Base-by-base conservation (phyloP, 306 rosid genomes). In the Hippophae tibetana region DNA sequence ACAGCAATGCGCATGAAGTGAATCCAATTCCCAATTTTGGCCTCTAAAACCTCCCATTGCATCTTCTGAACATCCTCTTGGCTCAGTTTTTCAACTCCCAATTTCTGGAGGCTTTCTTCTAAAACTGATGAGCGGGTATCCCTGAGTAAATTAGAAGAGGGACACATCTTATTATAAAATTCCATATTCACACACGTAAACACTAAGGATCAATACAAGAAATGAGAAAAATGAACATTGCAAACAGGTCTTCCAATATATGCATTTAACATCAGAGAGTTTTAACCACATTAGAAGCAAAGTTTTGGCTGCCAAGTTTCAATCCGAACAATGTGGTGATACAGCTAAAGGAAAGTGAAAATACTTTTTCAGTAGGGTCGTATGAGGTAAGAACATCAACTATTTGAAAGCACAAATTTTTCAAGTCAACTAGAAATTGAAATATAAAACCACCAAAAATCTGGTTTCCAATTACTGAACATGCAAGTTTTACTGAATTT, bases 1-100 rank as follows among this genome's bases (percentile, higher is more conserved):
- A 92, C 99, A 57, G 96, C 96, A 71, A 92, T 92, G 59, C 93
- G 99, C 99, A 92, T 92, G 77, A 78, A 88, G 78, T 88, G 99
- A 74, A 92, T 88, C 99, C 99, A 92, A 71, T 84, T 88, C 74
- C 99, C 99, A 59, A 92, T 88, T 81, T 92, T 92, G 64, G 99
- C 99, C 77, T 92, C 96, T 78, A 92, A 84, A 75, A 85, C 83
- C 81, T 92, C 99, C 99, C 96, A 88, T 57, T 81, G 94, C 80
- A 88, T 83, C 84, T 82, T 92, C 70, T 92, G 96, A 73, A 88
- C 99, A 69, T 92, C 99, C 0, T 88, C 94, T 80, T 92, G 88
- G 86, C 87, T 83, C 60, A 88, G 95, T 76, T 88, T 92, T 72
- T 92, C 99, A 67, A 92, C 96, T 47, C 99, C 96, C 69, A 92